Evolutionary conservation across 331 rosid species (phyloP), one percentile per base, ranked within the genome.

Genomic region (Quercus phellos): DNA sequence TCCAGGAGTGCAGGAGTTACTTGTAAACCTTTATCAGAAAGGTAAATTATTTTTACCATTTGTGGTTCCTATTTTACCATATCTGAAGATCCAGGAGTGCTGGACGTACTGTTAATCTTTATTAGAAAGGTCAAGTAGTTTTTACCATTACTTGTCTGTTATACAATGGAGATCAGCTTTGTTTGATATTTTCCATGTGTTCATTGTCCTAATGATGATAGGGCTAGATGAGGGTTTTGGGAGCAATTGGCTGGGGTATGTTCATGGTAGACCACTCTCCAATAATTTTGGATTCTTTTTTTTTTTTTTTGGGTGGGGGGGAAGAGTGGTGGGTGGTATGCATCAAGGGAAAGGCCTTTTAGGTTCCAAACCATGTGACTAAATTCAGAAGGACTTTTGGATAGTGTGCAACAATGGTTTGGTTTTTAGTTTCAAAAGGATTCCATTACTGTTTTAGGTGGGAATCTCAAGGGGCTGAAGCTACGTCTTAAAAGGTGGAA

Each of bases 1-100:
- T 83, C 98, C 99, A 50, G 99, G 98, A 70, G 99, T 94, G 78
- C 96, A 88, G 84, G 97, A 94, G 87, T 83, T 94, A 78, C 92
- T 94, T 55, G 87, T 90, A 72, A 94, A 91, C 81, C 88, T 94
- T 69, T 94, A 94, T 85, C 94, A 90, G 16, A 88, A 78, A 74
- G 91, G 91, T 85, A 83, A 78, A 70, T 19, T 22, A 66, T 32
- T 34, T n/a, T 34, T 17, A 34, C 51, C 3, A 18, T 66, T 38
- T 26, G 73, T 27, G 64, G 29, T 55, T 70, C 35, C 55, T 3
- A 61, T 74, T 12, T 9, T 35, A 38, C 55, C 19, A 35, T 69
- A 29, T 50, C 53, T 56, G 43, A 53, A 21, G 22, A 61, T 17
- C 35, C 60, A 16, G 68, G n/a, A 27, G 29, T 22, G 66, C 30